Percentiles rank a stretch among this genome's conserved stretches.
Evolutionary conservation across 2,329 filamentous ascomycete genomes (phyloP).

Genomic region (Clarireedia sp.): DNA sequence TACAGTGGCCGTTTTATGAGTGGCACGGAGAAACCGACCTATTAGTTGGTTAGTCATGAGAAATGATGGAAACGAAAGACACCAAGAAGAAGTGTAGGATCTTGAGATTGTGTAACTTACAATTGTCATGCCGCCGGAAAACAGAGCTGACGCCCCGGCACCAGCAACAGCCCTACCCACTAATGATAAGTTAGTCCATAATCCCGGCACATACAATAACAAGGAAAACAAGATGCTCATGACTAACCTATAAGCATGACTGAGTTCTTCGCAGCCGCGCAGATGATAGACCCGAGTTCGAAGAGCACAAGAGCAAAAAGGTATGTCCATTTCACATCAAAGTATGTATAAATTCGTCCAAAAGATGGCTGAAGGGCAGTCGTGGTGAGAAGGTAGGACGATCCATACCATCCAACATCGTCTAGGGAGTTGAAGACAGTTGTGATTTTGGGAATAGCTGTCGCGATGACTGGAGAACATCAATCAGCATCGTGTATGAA

Average conservation of each 20-base stretch:
- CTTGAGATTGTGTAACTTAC: neutral
- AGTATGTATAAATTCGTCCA: slow-evolving; percentile 31
- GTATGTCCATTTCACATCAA: slow-evolving; percentile 30
- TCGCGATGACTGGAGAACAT: slow-evolving; percentile 21
- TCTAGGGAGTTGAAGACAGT: slow-evolving; percentile 31
- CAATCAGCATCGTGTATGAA: neutral
- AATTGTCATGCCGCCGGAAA: slow-evolving; percentile 26
- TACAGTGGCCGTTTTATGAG: slow-evolving; percentile 25
- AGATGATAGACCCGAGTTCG: slow-evolving; percentile 31
- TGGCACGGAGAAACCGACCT: slow-evolving; percentile 33
- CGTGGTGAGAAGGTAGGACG: slow-evolving; percentile 32
- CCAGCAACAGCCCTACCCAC: slow-evolving; percentile 31
- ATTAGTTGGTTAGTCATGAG: slow-evolving; percentile 19
- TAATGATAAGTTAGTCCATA: neutral
- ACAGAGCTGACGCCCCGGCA: slow-evolving; percentile 28
- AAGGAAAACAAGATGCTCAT: neutral
- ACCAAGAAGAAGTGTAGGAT: neutral
- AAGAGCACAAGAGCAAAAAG: slow-evolving; percentile 29
- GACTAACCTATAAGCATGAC: slow-evolving; percentile 26
- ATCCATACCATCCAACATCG: slow-evolving; percentile 35
- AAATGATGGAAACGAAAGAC: neutral
- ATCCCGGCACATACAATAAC: neutral
- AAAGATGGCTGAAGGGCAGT: slow-evolving; percentile 30
- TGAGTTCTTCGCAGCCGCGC: slow-evolving; percentile 30
- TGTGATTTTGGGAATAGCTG: slow-evolving; percentile 37